A percentile compares a stretch with the other conserved stretches of the same genome.
These are phyloP conservation scores for Malus hybrid DNA, from an alignment of 331 rosid genomes.

Conservation along the genomic window DNA sequence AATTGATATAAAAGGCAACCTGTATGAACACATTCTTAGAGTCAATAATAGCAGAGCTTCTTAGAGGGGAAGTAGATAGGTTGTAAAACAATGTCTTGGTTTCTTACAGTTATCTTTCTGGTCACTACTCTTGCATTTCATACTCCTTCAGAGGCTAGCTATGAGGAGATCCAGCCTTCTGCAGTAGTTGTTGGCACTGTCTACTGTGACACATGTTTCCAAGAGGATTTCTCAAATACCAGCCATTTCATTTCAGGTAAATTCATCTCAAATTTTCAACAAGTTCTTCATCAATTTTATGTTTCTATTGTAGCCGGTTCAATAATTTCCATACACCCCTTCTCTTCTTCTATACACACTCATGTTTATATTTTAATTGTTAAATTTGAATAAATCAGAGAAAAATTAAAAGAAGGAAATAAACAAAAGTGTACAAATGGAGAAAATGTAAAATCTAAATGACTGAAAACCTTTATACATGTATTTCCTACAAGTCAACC, in stretches of 20 bases:
- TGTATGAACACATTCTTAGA: neutral
- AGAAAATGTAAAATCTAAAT: neutral
- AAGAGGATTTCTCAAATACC: constrained; percentile 20
- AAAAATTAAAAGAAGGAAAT: too few relatives aligned
- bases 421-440: neutral
- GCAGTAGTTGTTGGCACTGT: constrained; percentile 29
- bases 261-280: neutral
- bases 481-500: neutral
- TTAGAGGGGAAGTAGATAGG: neutral
- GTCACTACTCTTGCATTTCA: constrained; percentile 14
- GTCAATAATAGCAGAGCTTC: neutral
- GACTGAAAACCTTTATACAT: neutral
- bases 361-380: neutral
- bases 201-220: too few relatives aligned
- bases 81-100: constrained; percentile 35
- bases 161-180: constrained; percentile 32
- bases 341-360: neutral
- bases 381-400: neutral
- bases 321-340: neutral
- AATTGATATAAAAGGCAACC: constrained; percentile 27
- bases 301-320: neutral
- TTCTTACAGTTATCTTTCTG: constrained; percentile 31
- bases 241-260: constrained; percentile 62
- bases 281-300: neutral
- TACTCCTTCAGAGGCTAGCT: constrained; percentile 34